Conservation (phyloP, 75 land plant species). For the Chamaecyparis obtusa region DNA sequence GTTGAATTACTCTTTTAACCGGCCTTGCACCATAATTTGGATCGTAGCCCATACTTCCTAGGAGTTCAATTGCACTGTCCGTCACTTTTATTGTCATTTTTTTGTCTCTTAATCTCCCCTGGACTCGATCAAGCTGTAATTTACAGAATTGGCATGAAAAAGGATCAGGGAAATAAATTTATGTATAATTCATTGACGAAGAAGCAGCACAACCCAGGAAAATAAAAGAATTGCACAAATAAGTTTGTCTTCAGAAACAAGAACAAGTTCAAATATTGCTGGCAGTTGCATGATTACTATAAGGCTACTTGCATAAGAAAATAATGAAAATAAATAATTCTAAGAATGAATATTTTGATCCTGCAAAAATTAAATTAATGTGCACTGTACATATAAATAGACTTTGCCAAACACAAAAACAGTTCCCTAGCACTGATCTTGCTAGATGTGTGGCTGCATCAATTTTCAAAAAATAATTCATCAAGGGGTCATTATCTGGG, state of each 20-base stretch:
- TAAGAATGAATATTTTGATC: neutral
- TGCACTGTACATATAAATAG: neutral
- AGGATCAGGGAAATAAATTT: neutral
- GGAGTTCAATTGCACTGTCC: constrained; percentile 47
- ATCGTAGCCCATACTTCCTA: constrained; percentile 68
- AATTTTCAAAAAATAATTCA: neutral
- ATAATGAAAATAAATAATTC: neutral
- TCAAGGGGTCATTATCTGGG: neutral
- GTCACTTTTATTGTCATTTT: constrained; percentile 55
- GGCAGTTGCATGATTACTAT: neutral
- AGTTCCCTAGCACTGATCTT: neutral
- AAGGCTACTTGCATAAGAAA: neutral
- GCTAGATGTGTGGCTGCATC: neutral
- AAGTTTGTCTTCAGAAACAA: neutral
- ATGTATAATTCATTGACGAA: neutral
- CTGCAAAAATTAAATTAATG: neutral
- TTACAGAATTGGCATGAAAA: neutral
- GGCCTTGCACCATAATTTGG: constrained; percentile 77
- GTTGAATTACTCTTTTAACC: constrained; percentile 68
- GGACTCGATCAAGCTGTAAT: constrained; percentile 56
- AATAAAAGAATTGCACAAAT: no score
- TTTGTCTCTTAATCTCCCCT: constrained; percentile 47
- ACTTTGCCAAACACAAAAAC: neutral
- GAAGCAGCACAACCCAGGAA: neutral
- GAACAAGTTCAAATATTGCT: neutral